Percentiles rank a stretch among this genome's conserved stretches.
These are phyloP conservation scores for Hyaloscypha bicolor DNA, from an alignment of 495 filamentous ascomycete genomes.

Conservation along the genomic window DNA sequence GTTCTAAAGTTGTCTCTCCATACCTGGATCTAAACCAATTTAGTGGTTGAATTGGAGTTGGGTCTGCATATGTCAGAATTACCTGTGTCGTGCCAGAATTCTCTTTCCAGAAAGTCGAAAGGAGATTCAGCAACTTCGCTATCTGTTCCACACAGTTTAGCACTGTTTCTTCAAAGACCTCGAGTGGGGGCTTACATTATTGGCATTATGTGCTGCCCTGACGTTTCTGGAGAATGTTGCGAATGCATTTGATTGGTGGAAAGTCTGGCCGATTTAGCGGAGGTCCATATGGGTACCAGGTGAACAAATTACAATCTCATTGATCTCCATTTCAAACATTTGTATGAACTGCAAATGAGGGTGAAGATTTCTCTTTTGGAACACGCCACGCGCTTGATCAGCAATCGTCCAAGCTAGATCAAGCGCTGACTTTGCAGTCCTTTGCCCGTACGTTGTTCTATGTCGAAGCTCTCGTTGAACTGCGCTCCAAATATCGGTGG, in stretches of 20 bases:
- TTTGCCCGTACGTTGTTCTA: constrained; percentile 3
- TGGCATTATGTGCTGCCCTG: constrained; percentile 7
- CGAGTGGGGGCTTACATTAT: background rate
- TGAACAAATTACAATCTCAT: constrained; percentile 10
- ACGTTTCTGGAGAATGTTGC: background rate
- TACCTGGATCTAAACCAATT: background rate
- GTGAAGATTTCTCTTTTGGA: constrained; percentile 14
- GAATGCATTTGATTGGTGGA: background rate
- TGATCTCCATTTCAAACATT: constrained; percentile 18
- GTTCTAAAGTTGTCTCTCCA: background rate
- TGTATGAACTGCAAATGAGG: constrained; percentile 15
- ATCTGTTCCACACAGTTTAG: background rate
- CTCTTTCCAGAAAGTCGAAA: constrained; percentile 1
- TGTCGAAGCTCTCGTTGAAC: background rate
- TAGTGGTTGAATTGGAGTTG: background rate
- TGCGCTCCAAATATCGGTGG: constrained; percentile 12
- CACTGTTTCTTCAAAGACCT: background rate
- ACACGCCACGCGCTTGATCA: constrained; percentile 5
- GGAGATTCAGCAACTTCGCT: background rate
- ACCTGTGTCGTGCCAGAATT: background rate
- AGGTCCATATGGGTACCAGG: background rate
- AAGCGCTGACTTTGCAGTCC: constrained; percentile 9
- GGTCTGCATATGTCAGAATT: background rate
- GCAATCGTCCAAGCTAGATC: constrained; percentile 14
- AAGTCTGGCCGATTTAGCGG: background rate